phyloP scores from a whole-genome alignment of 2,329 filamentous ascomycete species.

The Epichloe typhina region DNA sequence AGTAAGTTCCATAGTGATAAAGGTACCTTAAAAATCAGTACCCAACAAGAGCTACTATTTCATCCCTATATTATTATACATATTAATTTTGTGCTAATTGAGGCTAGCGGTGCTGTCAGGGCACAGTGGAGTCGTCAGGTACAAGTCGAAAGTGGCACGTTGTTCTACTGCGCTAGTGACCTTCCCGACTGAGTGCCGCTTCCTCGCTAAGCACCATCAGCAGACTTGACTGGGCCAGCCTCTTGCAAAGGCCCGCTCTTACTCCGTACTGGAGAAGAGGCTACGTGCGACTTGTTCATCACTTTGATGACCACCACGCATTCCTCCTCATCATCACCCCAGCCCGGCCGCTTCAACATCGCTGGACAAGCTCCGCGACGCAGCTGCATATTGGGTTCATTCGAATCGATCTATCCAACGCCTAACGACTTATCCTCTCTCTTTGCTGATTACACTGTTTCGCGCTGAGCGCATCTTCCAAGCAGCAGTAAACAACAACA shows the following conservation, averaged over 20 bases:
- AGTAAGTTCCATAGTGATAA: no score
- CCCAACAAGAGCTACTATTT: no score
- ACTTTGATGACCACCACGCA: conserved; percentile 14
- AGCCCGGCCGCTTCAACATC: conserved; percentile 11
- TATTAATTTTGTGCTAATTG: no score
- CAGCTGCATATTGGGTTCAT: neutral
- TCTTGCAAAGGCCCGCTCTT: conserved; percentile 4
- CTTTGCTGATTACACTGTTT: neutral
- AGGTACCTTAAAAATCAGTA: no score
- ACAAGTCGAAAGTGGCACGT: no score
- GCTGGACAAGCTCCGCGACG: conserved; percentile 7
- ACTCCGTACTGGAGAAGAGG: conserved; percentile 12
- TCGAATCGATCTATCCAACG: neutral
- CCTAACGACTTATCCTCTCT: neutral
- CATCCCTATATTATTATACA: no score
- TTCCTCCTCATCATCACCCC: conserved; percentile 6
- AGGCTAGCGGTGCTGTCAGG: no score
- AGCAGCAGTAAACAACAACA: neutral
- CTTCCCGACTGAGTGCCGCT: neutral
- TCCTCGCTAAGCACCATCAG: conserved; percentile 4
- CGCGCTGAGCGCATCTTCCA: conserved; percentile 2
- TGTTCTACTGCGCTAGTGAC: neutral
- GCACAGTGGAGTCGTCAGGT: no score
- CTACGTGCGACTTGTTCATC: conserved; percentile 17
- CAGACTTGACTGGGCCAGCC: conserved; percentile 6